Evolutionary conservation across 352 stramenopile genomes (phyloP).

Genomic region (Globisporangium perplexum): DNA sequence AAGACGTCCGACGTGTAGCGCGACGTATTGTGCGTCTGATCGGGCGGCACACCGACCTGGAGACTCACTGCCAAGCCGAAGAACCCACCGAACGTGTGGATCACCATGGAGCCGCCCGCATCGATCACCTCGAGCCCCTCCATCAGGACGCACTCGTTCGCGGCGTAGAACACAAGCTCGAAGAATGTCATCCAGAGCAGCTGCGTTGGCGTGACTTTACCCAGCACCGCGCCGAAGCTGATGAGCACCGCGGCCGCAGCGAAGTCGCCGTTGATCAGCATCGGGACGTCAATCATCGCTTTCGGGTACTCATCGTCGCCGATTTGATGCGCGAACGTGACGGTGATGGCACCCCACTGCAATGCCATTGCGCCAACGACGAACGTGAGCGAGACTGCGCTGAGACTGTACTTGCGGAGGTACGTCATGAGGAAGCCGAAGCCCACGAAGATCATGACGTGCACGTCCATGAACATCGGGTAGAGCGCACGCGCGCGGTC

Average conservation of each 20-base stretch:
- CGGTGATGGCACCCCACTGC: constrained; percentile 64
- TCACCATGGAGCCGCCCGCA: constrained; percentile 76
- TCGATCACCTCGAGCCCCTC: constrained; percentile 58
- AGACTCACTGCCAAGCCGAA: constrained; percentile 72
- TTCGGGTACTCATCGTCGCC: constrained; percentile 35
- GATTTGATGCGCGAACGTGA: constrained; percentile 60
- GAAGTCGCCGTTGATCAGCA: constrained; percentile 81
- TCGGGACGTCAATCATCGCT: constrained; percentile 47
- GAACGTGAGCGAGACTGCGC: constrained; percentile 74
- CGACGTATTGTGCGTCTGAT: constrained; percentile 57
- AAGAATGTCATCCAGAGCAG: constrained; percentile 73
- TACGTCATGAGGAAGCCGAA: constrained; percentile 90
- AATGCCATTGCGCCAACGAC: constrained; percentile 59
- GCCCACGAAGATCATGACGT: constrained; percentile 85
- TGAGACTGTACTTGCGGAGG: constrained; percentile 76
- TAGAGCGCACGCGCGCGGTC: constrained; percentile 19
- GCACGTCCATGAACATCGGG: constrained; percentile 71
- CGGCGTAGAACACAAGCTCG: constrained; percentile 67
- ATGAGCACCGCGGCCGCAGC: constrained; percentile 70
- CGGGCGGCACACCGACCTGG: constrained; percentile 40
- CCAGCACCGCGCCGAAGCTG: constrained; percentile 72
- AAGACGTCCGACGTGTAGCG: constrained; percentile 69
- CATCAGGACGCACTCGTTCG: constrained; percentile 75
- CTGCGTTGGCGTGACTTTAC: constrained; percentile 70
- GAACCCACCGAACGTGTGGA: constrained; percentile 82